Percentiles rank a stretch among this genome's conserved stretches.
Evolutionary conservation across 805 yeast genomes (phyloP).

Genomic region (Lachancea meyersii): DNA sequence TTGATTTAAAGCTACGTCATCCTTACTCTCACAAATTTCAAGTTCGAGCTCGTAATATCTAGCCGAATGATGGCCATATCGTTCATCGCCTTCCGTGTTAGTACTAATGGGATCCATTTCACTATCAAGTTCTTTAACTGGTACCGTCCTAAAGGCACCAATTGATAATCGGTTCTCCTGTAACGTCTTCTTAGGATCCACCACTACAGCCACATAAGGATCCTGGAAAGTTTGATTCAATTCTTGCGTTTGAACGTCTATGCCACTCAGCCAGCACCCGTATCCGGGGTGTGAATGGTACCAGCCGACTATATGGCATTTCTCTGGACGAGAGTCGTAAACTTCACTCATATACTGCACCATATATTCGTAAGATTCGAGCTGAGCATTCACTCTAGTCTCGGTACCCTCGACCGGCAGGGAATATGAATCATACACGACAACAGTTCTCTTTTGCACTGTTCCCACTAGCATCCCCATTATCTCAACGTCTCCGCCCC

Average conservation of each 20-base stretch:
- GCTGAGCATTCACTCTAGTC: constrained; percentile 88
- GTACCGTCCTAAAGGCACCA: constrained; percentile 80
- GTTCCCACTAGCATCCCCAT: constrained; percentile 95
- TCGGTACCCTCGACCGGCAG: constrained; percentile 96
- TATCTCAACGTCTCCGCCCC: constrained; percentile 83
- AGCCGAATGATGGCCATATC: constrained; percentile 6
- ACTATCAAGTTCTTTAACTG: constrained; percentile 13
- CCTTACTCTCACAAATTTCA: constrained; percentile 17
- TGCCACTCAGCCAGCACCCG: constrained; percentile 93
- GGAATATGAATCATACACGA: constrained; percentile 76
- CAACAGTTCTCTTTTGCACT: constrained; percentile 46
- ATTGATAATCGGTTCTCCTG: constrained; percentile 65
- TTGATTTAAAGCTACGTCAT: constrained; percentile 14
- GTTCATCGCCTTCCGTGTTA: neutral
- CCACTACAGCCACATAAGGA: constrained; percentile 82
- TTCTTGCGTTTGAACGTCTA: constrained; percentile 84
- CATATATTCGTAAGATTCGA: constrained; percentile 94
- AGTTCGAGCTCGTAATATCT: constrained; percentile 22
- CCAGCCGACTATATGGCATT: constrained; percentile 90
- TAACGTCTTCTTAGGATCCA: constrained; percentile 71
- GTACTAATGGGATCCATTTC: constrained; percentile 4
- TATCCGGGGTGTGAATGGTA: constrained; percentile 98
- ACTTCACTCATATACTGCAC: constrained; percentile 60
- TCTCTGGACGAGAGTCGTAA: constrained; percentile 44
- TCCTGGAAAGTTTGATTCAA: constrained; percentile 86